Evolutionary conservation across 257 asterid species (phyloP), one percentile per base, ranked within the genome.

Genomic region (Salvia splendens): DNA sequence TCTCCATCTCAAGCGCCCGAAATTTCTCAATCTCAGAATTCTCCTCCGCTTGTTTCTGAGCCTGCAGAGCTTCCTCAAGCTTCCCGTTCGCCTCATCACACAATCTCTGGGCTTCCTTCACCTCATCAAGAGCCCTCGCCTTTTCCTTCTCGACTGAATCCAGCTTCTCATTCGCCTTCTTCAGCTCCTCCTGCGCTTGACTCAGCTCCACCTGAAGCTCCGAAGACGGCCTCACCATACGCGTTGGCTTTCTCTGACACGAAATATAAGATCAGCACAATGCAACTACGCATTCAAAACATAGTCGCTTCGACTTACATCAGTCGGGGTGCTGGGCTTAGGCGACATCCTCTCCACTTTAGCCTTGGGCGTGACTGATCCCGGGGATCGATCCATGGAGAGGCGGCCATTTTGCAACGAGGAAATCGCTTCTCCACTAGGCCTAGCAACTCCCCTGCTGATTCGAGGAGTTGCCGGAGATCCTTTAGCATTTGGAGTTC

Each of bases 11-110:
- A 59, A 70, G 55, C 9, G 94, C 69, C 50, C 91, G 89, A 48
- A 94, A 94, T 68, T 82, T 91, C 63, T 92, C 97, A 12, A 89
- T 83, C 71, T 92, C 98, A 8, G 89, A 81, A 79, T 74, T 65
- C 68, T 87, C 97, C 77, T 89, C 97, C 0, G 94, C 97, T 67
- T 75, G 91, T 71, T 80, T 92, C 75, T 79, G 93, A 67, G 95
- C 95, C 65, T 67, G 76, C 80, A 86, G 59, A 45, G 95, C 97
- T 74, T 89, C 95, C 69, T 74, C 80, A 52, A 92, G 92, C 83
- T 83, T 92, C 87, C 71, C 89, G 63, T 85, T 85, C 16, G 95
- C 89, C 67, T 85, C 97, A 67, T 86, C 88, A 12, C 86, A 84
- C 75, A 75, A 70, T 67, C 71, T 83, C 77, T 82, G 85, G 43